Evolutionary conservation across 352 stramenopile genomes (phyloP).

Genomic region (Phytophthora vignae): DNA sequence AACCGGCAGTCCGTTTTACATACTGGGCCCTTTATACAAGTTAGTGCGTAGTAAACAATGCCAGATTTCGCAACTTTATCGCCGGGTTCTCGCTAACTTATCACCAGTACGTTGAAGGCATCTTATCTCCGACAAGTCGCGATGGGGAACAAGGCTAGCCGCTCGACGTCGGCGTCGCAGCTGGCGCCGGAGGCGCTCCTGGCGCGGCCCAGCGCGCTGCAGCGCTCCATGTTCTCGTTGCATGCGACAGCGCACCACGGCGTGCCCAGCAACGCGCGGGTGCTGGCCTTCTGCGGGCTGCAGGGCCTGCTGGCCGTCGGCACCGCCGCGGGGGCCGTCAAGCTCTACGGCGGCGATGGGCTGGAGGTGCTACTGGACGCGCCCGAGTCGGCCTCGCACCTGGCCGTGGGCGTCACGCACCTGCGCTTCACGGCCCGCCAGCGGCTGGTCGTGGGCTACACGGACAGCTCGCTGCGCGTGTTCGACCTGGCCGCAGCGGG

Average conservation of each 20-base stretch:
- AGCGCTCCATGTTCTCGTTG: constrained; percentile 57
- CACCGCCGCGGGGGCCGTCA: constrained; percentile 66
- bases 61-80: no score
- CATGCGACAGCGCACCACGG: constrained; percentile 66
- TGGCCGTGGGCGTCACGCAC: constrained; percentile 56
- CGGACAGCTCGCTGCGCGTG: constrained; percentile 71
- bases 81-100: no score
- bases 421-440: constrained; percentile 76
- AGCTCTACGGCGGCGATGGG: constrained; percentile 70
- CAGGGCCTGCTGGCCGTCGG: constrained; percentile 78
- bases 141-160: constrained; percentile 75
- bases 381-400: constrained; percentile 36
- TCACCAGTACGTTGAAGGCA: no score
- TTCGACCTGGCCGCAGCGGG: constrained; percentile 58
- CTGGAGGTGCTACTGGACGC: constrained; percentile 66
- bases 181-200: constrained; percentile 54
- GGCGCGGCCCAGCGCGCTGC: constrained; percentile 47
- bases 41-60: no score
- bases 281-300: constrained; percentile 63
- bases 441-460: constrained; percentile 67
- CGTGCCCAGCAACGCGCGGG: constrained; percentile 67
- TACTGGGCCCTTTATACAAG: no score
- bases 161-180: constrained; percentile 43
- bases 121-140: no score
- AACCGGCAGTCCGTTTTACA: no score